Evolutionary conservation across 2,329 filamentous ascomycete species (phyloP), one percentile per base, ranked within the genome.

Genomic region (Aspergillus floridensis): DNA sequence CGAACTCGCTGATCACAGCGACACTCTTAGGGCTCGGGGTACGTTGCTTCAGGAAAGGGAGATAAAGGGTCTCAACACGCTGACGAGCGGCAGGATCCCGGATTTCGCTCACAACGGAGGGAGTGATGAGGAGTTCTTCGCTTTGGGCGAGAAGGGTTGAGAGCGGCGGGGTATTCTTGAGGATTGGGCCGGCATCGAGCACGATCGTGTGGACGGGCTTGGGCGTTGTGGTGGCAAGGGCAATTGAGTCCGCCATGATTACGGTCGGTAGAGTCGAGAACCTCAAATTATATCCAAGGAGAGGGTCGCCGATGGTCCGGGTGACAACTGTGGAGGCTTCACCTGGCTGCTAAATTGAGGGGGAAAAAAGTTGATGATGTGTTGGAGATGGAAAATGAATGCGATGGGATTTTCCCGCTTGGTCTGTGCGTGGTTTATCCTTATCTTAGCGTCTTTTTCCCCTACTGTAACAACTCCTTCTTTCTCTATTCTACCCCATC

Each of bases 111-210:
- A 98, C 81, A 58, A 99, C 92, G 7, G 89, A 88, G 0, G 93
- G 92, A 0, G 93, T 90, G 1, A 92, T 97, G 70, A 92, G 86
- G 47, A 97, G 82, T 60, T 84, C 80, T 69, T 95, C 88, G 51
- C 92, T 88, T 72, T 91, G 87, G 41, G 85, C 83, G 54, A 96
- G 81, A 11, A 99, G 86, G 0, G 90, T 91, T 49, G 91, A 96
- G 24, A 95, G 86, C 11, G 91, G 82, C 12, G 93, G 92, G 65
- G 95, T 89, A 78, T 97, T 97, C 73, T 93, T 93, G 75, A 99
- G 93, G 61, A 99, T 87, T 7, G 93, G 92, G 26, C 93, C 93
- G 3, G 95, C 90, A 73, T 99, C 95, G 66, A 99, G 84, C 29
- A 98, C 84, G 54, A 98, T 86, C 56, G 88, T 89, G 78, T 96